Base-by-base conservation (phyloP, 257 asterid species). In the Nyctanthes arbortristis region DNA sequence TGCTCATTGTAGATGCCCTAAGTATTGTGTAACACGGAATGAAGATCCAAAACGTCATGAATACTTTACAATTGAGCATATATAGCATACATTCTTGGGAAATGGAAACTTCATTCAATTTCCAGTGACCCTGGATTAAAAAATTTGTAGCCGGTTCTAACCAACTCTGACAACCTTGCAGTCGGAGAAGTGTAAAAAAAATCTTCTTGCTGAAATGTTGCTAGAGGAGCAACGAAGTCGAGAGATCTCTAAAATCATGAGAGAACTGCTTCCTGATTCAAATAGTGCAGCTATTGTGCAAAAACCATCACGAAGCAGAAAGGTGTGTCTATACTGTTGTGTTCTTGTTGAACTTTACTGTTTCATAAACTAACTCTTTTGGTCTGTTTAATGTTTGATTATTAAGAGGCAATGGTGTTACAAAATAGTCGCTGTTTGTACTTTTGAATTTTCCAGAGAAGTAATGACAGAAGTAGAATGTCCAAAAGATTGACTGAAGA, bases 401-500 rank as follows among this genome's bases (percentile, higher is more conserved):
- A 20, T 52, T 22, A 72, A 75, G 78, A 61, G 76, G 84, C 73
- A 12, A 20, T 36, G 1, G 12, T 25, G 88, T 77, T 69, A 60
- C 65, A 16, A 54, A 31, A 66, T 77, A 72, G 69, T 45, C 55
- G 2, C 55, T 45, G 24, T 45, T n/a, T n/a, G n/a, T 52, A 49
- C 65, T 63, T 61, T 66, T 73, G 74, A 78, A 63, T 71, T 71
- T 70, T 79, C 39, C 79, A 94, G 99, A 91, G 86, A 80, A 89
- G 93, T 78, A 81, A 76, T 52, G 97, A 85, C 76, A 82, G 79
- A 84, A 75, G 45, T 79, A 75, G 82, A 67, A 64, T 78, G 80
- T 82, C 97, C 61, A 84, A 66, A n/a, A 75, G 57, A 72, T 69
- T 94, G 79, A 77, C 70, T 24, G 96, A 87, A 69, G 97, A 91